phyloP scores from a whole-genome alignment of 192 early-diverging fungal species.

The Linnemannia elongata region DNA sequence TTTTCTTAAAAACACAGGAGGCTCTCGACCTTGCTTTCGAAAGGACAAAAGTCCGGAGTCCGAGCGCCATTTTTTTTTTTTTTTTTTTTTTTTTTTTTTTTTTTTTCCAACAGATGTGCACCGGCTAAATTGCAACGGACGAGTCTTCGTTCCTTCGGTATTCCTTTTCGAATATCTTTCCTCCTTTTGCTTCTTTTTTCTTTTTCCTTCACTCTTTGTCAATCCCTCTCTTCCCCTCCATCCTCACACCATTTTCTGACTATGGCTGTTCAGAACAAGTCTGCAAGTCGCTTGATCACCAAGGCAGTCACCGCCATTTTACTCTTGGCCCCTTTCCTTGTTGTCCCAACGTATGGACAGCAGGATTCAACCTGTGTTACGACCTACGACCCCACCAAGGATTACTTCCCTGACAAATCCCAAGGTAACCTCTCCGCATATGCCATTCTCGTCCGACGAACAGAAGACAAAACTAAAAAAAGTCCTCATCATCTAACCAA shows the following conservation, averaged over 20 bases:
- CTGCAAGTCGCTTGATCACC: not conserved
- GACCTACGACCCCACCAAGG: constrained; percentile 54
- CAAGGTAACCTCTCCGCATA: constrained; percentile 22
- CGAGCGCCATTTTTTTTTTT: not conserved
- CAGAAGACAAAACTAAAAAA: not conserved
- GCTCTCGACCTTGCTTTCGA: not conserved
- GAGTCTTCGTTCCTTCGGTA: not conserved
- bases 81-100: not conserved
- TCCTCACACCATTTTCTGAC: not conserved
- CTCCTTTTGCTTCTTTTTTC: not conserved
- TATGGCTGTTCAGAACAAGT: constrained; percentile 18
- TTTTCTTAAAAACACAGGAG: not conserved
- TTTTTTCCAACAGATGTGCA: not conserved
- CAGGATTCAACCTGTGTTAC: constrained; percentile 42
- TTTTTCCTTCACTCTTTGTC: constrained; percentile 9
- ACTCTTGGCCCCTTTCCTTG: constrained; percentile 39
- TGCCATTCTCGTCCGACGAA: not conserved
- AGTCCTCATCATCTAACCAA: constrained; percentile 5
- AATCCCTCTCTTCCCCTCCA: too few species aligned
- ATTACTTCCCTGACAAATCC: constrained; percentile 66
- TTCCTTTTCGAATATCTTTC: not conserved
- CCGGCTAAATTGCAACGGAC: not conserved
- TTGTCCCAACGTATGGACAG: constrained; percentile 33
- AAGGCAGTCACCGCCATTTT: constrained; percentile 29
- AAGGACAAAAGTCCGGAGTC: not conserved